A percentile compares a stretch with the other conserved stretches of the same genome.
phyloP scores from a whole-genome alignment of 2,329 filamentous ascomycete genomes.

The Emmonsiellopsis sp. region DNA sequence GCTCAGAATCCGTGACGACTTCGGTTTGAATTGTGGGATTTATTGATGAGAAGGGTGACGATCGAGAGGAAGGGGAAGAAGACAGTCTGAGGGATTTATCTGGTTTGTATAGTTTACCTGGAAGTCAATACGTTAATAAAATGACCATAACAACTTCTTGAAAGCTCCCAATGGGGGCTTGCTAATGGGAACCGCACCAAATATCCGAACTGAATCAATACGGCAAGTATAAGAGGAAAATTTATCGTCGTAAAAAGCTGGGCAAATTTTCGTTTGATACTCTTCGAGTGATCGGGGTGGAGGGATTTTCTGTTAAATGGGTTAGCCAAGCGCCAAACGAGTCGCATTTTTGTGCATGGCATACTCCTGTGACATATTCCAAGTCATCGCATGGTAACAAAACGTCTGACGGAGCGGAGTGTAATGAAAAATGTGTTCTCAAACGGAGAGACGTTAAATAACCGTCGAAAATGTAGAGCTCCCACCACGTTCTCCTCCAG shows the following conservation, averaged over 20 bases:
- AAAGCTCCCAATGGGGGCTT: neutral
- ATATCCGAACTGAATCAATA: constrained; percentile 1
- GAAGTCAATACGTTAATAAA: neutral
- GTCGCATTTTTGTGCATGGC: no score
- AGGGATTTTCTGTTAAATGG: constrained; percentile 1
- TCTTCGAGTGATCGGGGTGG: neutral
- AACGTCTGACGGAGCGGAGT: neutral
- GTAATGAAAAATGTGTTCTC: neutral
- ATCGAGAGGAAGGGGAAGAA: neutral
- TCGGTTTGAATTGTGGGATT: neutral
- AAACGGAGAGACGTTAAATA: neutral
- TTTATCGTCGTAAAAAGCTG: neutral
- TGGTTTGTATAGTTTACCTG: neutral
- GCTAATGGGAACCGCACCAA: neutral
- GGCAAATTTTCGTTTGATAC: neutral
- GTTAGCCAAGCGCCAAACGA: no score
- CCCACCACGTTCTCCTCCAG: constrained; percentile 6
- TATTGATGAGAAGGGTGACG: neutral
- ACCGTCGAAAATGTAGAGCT: constrained; percentile 5
- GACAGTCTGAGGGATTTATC: neutral
- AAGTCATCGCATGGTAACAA: constrained; percentile 3
- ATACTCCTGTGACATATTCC: constrained; percentile 5
- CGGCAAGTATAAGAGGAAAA: constrained; percentile 4
- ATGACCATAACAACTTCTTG: no score
- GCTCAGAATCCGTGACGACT: neutral